Evolutionary conservation across 2,329 filamentous ascomycete genomes (phyloP).

Genomic region (Diplodia sapinea): DNA sequence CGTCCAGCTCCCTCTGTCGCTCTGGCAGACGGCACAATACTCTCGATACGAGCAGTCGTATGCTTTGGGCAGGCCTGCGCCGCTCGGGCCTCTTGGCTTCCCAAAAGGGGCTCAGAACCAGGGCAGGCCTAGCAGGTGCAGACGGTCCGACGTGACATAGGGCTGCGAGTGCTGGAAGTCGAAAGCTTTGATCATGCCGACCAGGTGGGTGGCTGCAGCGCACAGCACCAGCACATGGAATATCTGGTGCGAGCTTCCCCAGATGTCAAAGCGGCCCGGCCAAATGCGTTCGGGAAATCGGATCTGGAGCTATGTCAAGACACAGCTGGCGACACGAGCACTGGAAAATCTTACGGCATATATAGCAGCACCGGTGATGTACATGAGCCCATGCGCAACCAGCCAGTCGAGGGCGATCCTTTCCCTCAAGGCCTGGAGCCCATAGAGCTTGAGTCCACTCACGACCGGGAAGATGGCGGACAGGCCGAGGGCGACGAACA

Average conservation of each 20-base stretch:
- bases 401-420: constrained; percentile 84
- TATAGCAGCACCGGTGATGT: constrained; percentile 82
- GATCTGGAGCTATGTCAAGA: constrained; percentile 53
- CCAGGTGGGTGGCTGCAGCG: constrained; percentile 81
- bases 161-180: constrained; percentile 73
- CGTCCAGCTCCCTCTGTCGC: not conserved
- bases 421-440: constrained; percentile 67
- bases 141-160: constrained; percentile 14
- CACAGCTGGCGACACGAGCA: not conserved
- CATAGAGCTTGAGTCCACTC: constrained; percentile 74
- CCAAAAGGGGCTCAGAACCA: constrained; percentile 14
- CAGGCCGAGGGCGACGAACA: constrained; percentile 88
- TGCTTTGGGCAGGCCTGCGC: not conserved
- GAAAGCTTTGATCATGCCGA: constrained; percentile 81
- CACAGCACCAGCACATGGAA: constrained; percentile 90
- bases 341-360: constrained; percentile 70
- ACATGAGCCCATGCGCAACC: constrained; percentile 77
- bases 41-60: not conserved
- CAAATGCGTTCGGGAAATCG: constrained; percentile 81
- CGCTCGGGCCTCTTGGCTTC: not conserved
- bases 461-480: constrained; percentile 83
- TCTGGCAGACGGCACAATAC: no score
- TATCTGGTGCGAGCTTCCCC: constrained; percentile 93
- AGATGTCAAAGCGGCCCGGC: constrained; percentile 85
- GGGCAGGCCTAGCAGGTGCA: constrained; percentile 9